Evolutionary conservation across 371 early-diverging fungal species (phyloP), one percentile per base, ranked within the genome.

Genomic region (Mortierella sp.): DNA sequence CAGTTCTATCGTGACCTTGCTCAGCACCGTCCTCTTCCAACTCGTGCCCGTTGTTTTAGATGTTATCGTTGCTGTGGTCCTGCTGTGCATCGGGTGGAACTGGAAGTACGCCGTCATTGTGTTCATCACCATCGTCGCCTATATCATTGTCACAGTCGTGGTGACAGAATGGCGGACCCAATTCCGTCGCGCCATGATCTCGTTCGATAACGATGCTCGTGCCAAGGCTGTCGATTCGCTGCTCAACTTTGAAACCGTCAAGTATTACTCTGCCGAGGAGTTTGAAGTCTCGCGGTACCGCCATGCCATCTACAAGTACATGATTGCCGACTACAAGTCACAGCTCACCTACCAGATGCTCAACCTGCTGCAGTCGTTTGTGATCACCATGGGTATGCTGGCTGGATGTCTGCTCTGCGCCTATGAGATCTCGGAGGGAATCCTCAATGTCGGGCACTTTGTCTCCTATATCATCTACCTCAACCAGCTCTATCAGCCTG

Each of bases 211-310:
- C 76, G 92, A 90, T 73, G 92, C 93, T 57, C 92, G 94, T 70
- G 89, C 94, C 3, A 94, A 93, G 72, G 94, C 94, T 3, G 98
- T 98, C 3, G 99, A 99, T 82, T 97, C 98, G 31, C 87, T 99
- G 50, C 88, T 98, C 55, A 98, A 98, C 89, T 98, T 97, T 89
- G 99, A 98, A 87, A 98, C 99, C 0, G 98, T 98, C 80, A 98
- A 99, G 88, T 96, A 95, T 86, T 96, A 95, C 87, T 92, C 92
- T 71, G 93, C 93, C 19, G 95, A 96, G 82, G 81, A 88, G 9
- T 97, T 93, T 87, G 99, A 98, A 89, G 91, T 95, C 34, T 82
- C 90, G 16, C 90, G 95, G 28, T 99, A 96, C 82, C 87, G 91
- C 28, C 87, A 95, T 31, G 94, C 96, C 0, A 92, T 98, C 71